phyloP scores from a whole-genome alignment of 352 stramenopile genomes.

The Phytophthora pistaciae region DNA sequence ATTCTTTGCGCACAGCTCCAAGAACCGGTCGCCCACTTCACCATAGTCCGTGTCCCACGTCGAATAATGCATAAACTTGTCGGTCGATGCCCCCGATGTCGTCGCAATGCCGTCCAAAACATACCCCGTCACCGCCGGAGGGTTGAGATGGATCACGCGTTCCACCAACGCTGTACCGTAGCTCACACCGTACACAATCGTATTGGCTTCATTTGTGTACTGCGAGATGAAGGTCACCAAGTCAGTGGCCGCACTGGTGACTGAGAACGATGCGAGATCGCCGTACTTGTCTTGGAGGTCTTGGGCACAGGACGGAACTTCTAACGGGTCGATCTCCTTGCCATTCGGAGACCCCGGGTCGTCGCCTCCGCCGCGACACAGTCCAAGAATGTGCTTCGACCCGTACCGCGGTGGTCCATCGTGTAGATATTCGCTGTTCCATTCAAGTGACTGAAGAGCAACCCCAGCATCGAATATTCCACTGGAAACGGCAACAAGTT shows the following conservation, averaged over 20 bases:
- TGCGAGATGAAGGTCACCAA: conserved; percentile 26
- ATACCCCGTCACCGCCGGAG: conserved; percentile 42
- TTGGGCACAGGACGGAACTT: conserved; percentile 23
- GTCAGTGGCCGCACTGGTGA: conserved; percentile 47
- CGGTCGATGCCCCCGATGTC: neutral
- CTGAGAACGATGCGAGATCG: conserved; percentile 18
- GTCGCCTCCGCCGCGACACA: neutral
- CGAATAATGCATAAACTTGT: conserved; percentile 35
- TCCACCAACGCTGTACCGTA: conserved; percentile 63
- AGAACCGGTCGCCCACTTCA: conserved; percentile 37
- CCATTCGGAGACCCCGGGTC: neutral
- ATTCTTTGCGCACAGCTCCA: conserved; percentile 29
- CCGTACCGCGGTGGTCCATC: neutral
- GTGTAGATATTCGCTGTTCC: neutral
- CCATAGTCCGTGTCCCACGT: conserved; percentile 47
- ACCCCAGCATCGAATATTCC: neutral
- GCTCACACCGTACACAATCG: conserved; percentile 58
- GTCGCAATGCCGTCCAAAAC: conserved; percentile 51
- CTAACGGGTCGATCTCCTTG: neutral
- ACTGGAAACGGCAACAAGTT: neutral
- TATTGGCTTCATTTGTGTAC: conserved; percentile 1
- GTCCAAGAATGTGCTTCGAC: neutral
- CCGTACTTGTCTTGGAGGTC: conserved; percentile 46
- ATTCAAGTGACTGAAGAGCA: neutral
- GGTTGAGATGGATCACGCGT: conserved; percentile 55